These are phyloP conservation scores for Blastocystis sp. DNA, from an alignment of 352 stramenopile species.

Conservation along the genomic window DNA sequence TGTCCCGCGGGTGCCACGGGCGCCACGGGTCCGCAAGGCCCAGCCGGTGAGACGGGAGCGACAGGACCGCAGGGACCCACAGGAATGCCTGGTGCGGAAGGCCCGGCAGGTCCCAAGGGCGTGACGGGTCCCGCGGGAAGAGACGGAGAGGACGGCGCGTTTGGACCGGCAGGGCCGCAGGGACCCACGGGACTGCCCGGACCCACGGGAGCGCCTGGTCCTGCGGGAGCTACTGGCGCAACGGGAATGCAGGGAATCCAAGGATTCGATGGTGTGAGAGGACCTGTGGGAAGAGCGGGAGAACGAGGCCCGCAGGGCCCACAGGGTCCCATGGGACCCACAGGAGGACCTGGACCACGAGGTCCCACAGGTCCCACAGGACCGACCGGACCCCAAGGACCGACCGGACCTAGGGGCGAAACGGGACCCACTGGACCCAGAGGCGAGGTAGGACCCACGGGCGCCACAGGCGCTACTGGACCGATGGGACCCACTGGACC, in stretches of 20 bases:
- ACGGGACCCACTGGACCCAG: conserved; percentile 10
- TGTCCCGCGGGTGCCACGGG: neutral
- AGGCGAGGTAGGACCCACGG: conserved; percentile 15
- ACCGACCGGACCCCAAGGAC: conserved; percentile 36
- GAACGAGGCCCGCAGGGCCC: neutral
- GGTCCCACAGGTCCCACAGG: conserved; percentile 31
- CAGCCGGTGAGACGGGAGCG: conserved; percentile 30
- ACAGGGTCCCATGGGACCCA: conserved; percentile 15
- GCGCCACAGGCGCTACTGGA: conserved; percentile 32
- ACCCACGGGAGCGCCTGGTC: conserved; percentile 26
- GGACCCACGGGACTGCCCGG: conserved; percentile 26
- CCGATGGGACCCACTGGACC: conserved; percentile 31
- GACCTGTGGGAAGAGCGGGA: conserved; percentile 30
- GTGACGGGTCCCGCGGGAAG: neutral
- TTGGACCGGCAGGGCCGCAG: neutral
- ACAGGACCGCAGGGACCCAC: conserved; percentile 17
- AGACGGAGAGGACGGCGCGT: conserved; percentile 2
- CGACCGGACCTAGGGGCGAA: conserved; percentile 16
- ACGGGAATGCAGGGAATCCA: neutral
- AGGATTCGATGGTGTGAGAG: neutral
- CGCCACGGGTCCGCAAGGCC: conserved; percentile 34
- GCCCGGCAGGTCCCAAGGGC: neutral
- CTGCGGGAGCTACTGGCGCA: conserved; percentile 37
- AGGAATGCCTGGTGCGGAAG: conserved; percentile 7
- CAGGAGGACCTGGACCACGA: conserved; percentile 9